Evolutionary conservation across 1,284 basidiomycete species (phyloP).

Genomic region (Cutaneotrichosporon sp.): DNA sequence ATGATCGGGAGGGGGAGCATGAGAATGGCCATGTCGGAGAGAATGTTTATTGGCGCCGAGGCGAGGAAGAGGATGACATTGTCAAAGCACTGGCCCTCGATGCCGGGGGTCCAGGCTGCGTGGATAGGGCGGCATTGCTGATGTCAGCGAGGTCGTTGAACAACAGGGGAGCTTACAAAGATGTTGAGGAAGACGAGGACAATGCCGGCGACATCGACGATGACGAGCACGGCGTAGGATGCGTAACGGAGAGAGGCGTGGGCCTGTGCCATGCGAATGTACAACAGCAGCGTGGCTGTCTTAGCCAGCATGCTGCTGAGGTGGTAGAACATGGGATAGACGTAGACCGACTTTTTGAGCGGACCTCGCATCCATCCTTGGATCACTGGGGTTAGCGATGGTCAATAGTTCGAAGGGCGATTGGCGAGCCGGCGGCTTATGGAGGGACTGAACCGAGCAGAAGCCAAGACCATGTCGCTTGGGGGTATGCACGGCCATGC

Average conservation of each 20-base stretch:
- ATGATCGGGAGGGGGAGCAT: conserved; percentile 45
- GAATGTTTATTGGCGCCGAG: conserved; percentile 44
- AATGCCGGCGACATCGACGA: conserved; percentile 42
- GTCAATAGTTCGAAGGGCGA: neutral
- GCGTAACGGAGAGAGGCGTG: conserved; percentile 41
- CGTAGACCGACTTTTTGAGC: conserved; percentile 35
- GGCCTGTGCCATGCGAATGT: conserved; percentile 45
- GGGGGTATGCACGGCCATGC: too few species aligned
- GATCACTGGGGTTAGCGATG: conserved; percentile 16
- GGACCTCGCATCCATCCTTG: conserved; percentile 15
- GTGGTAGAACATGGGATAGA: conserved; percentile 45
- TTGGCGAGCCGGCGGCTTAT: neutral
- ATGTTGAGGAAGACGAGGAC: conserved; percentile 45
- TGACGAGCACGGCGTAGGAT: conserved; percentile 31
- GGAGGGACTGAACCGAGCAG: neutral
- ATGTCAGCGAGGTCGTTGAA: neutral
- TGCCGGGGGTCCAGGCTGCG: conserved; percentile 28
- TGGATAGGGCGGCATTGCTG: conserved; percentile 40
- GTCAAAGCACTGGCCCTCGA: conserved; percentile 36
- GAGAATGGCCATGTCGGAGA: conserved; percentile 46
- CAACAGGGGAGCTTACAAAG: conserved; percentile 24
- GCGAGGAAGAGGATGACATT: conserved; percentile 43
- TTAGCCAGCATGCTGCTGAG: conserved; percentile 45
- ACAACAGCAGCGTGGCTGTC: conserved; percentile 43
- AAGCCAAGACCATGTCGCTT: too few species aligned